Conservation (phyloP, 2,329 filamentous ascomycete genomes). For the Dactylonectria macrodidyma region DNA sequence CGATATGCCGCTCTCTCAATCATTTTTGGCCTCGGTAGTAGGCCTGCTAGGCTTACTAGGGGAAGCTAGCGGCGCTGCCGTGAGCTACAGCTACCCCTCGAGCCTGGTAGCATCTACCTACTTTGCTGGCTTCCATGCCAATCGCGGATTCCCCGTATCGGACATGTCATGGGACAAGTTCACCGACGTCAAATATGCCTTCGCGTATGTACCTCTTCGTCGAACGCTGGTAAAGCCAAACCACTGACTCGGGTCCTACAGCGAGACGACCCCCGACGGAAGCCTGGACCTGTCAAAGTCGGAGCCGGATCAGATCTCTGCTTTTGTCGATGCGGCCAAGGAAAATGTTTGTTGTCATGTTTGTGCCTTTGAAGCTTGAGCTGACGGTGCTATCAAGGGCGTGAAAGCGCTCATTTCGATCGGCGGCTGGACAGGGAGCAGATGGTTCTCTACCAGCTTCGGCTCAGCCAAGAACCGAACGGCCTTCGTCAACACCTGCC, state of each 20-base stretch:
- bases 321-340: conserved; percentile 38
- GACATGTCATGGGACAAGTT: conserved; percentile 41
- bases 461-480: conserved; percentile 40
- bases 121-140: conserved; percentile 42
- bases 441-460: conserved; percentile 35
- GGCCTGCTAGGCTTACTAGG: conserved; percentile 30
- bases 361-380: background rate
- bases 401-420: conserved; percentile 40
- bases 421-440: conserved; percentile 40
- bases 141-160: conserved; percentile 36
- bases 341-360: conserved; percentile 22
- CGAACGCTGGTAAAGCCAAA: background rate
- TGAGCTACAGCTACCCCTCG: background rate
- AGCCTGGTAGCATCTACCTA: conserved; percentile 40
- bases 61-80: background rate
- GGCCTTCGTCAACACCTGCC: conserved; percentile 27
- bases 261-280: conserved; percentile 36
- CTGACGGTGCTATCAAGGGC: conserved; percentile 16
- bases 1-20: conserved; percentile 23
- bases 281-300: conserved; percentile 31
- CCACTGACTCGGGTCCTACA: conserved; percentile 10
- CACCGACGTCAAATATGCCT: conserved; percentile 42
- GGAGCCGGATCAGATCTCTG: conserved; percentile 29
- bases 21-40: conserved; percentile 31
- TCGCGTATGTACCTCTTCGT: conserved; percentile 34